Conservation (phyloP, 2,329 filamentous ascomycete genomes). For the Phaeosphaeriaceae sp. region DNA sequence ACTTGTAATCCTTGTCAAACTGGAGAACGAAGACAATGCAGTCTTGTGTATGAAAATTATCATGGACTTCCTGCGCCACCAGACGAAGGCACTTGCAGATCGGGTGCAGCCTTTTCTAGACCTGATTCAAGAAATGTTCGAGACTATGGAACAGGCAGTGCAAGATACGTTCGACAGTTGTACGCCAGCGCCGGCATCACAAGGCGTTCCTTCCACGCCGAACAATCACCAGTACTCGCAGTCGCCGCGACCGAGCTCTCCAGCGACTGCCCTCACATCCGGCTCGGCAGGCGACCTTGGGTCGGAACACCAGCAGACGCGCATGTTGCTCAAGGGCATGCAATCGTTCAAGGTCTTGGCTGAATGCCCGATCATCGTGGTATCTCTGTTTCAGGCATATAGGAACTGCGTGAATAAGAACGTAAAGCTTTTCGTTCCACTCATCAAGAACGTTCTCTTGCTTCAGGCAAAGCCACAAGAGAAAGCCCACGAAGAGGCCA, state of each 20-base stretch:
- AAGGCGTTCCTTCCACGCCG: slow-evolving; percentile 68
- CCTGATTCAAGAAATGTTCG: slow-evolving; percentile 93
- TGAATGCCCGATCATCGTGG: slow-evolving; percentile 98
- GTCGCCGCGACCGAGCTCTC: slow-evolving; percentile 87
- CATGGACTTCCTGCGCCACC: slow-evolving; percentile 94
- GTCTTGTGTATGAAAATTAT: slow-evolving; percentile 98
- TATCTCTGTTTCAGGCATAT: slow-evolving; percentile 96
- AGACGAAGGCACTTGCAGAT: slow-evolving; percentile 78
- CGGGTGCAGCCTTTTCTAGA: slow-evolving; percentile 90
- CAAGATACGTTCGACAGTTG: slow-evolving; percentile 90
- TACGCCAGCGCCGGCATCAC: slow-evolving; percentile 58
- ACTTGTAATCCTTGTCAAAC: slow-evolving; percentile 84
- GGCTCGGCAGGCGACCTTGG: slow-evolving; percentile 75
- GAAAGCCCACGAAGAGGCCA: slow-evolving; percentile 86
- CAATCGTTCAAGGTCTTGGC: slow-evolving; percentile 98
- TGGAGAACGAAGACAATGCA: slow-evolving; percentile 98
- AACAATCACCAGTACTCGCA: slow-evolving; percentile 72
- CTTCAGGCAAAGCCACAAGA: slow-evolving; percentile 93
- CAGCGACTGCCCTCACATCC: slow-evolving; percentile 80
- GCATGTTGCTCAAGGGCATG: slow-evolving; percentile 89
- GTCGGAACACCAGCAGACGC: slow-evolving; percentile 79
- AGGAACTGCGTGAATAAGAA: slow-evolving; percentile 79
- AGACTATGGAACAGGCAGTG: slow-evolving; percentile 94
- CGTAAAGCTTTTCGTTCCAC: slow-evolving; percentile 88
- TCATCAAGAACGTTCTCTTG: slow-evolving; percentile 88